phyloP scores from a whole-genome alignment of 2,329 filamentous ascomycete genomes.

The Colletotrichum simmondsii region DNA sequence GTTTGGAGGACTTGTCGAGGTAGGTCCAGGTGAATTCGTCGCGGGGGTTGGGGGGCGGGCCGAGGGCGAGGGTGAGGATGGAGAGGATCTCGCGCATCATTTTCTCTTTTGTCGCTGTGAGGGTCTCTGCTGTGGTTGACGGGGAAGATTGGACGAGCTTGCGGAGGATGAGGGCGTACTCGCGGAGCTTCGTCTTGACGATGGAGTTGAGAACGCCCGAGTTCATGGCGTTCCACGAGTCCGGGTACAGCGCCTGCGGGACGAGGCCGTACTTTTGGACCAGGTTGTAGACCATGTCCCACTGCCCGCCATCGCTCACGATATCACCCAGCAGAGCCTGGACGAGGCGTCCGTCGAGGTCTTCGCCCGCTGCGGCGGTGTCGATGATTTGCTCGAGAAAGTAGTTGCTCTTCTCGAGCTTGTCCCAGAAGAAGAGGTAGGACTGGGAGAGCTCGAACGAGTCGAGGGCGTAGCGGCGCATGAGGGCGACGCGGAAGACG shows the following conservation, averaged over 20 bases:
- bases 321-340: conserved; percentile 75
- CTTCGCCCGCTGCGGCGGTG: conserved; percentile 68
- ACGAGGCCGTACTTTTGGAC: conserved; percentile 91
- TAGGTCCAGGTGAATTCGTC: conserved; percentile 84
- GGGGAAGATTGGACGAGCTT: conserved; percentile 53
- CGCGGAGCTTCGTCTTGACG: conserved; percentile 87
- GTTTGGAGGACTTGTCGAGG: conserved; percentile 74
- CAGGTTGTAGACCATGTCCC: conserved; percentile 91
- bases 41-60: conserved; percentile 77
- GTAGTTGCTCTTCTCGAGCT: conserved; percentile 91
- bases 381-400: conserved; percentile 88
- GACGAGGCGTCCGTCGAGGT: conserved; percentile 78
- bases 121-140: conserved; percentile 46
- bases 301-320: conserved; percentile 86
- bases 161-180: conserved; percentile 82
- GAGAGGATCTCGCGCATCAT: conserved; percentile 85
- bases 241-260: conserved; percentile 83
- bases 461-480: conserved; percentile 82
- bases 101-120: conserved; percentile 69
- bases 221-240: conserved; percentile 81
- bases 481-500: conserved; percentile 87
- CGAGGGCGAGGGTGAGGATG: conserved; percentile 84
- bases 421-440: conserved; percentile 94
- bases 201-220: conserved; percentile 77
- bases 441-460: conserved; percentile 88